These are phyloP conservation scores for Jackrogersella multiformis DNA, from an alignment of 495 filamentous ascomycete genomes.

Conservation along the genomic window DNA sequence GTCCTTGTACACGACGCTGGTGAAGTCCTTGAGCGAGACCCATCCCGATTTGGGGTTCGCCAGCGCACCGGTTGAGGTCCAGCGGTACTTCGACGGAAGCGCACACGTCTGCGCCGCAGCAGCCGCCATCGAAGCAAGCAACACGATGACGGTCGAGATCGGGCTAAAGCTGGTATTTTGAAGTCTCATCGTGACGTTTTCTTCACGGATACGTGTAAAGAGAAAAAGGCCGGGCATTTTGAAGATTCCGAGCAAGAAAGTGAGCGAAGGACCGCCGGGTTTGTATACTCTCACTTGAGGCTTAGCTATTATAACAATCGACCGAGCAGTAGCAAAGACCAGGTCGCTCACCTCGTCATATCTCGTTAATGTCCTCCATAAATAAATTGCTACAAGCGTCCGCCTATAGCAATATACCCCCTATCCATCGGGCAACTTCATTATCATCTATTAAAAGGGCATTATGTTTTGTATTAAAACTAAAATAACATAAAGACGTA, in stretches of 20 bases:
- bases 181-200: slow-evolving; percentile 28
- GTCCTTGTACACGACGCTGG: slow-evolving; percentile 60
- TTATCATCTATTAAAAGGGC: neutral
- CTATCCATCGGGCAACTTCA: neutral
- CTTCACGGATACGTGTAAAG: neutral
- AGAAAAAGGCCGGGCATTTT: neutral
- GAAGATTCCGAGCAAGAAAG: neutral
- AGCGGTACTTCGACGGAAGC: slow-evolving; percentile 65
- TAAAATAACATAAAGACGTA: neutral
- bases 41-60: slow-evolving; percentile 61
- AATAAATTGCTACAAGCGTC: neutral
- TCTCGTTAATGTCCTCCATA: neutral
- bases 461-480: neutral
- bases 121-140: slow-evolving; percentile 36
- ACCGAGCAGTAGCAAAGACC: neutral
- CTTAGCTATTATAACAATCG: neutral
- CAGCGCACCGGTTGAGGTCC: slow-evolving; percentile 61
- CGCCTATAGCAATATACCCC: neutral
- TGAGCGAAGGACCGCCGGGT: neutral
- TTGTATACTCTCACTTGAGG: neutral
- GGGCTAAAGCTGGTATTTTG: neutral
- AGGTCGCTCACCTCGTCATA: neutral
- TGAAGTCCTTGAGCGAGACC: slow-evolving; percentile 68
- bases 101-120: slow-evolving; percentile 50
- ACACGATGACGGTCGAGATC: slow-evolving; percentile 6